These are phyloP conservation scores for Yamadazyma phyllophila DNA, from an alignment of 805 yeast genomes.

Conservation along the genomic window DNA sequence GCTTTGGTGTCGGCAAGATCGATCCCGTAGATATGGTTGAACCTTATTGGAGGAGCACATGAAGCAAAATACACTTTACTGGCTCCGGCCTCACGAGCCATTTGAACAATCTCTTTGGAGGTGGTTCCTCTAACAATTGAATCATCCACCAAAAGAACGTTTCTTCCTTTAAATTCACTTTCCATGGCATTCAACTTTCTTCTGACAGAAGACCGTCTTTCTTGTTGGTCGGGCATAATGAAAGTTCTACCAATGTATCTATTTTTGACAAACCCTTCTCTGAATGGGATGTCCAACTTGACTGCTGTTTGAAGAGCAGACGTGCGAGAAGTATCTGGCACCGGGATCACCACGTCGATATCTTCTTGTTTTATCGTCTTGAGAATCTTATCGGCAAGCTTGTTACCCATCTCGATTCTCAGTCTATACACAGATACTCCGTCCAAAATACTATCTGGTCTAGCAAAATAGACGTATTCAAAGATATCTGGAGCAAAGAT, in stretches of 20 bases:
- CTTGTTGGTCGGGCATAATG: conserved; percentile 97
- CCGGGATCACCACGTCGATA: conserved; percentile 95
- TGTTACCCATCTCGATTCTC: conserved; percentile 90
- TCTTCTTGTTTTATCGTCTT: conserved; percentile 31
- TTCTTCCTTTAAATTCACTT: conserved; percentile 80
- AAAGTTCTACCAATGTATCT: conserved; percentile 97
- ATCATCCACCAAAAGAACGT: conserved; percentile 90
- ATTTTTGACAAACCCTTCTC: conserved; percentile 97
- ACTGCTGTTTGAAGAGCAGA: conserved; percentile 92
- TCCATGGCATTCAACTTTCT: conserved; percentile 96
- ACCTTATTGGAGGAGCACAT: conserved; percentile 97
- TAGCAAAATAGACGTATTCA: conserved; percentile 96
- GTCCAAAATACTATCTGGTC: conserved; percentile 94
- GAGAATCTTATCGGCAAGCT: conserved; percentile 71
- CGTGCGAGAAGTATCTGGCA: conserved; percentile 97
- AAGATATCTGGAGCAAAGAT: conserved; percentile 92
- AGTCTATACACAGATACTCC: conserved; percentile 96
- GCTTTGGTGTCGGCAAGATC: conserved; percentile 96
- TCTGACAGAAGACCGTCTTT: conserved; percentile 90
- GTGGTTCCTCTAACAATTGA: conserved; percentile 98
- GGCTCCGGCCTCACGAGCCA: conserved; percentile 99
- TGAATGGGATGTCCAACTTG: conserved; percentile 72
- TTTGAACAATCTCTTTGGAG: conserved; percentile 89
- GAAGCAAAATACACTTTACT: conserved; percentile 92
- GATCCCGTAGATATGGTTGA: conserved; percentile 94